Base-by-base conservation (phyloP, 768 basidiomycete species). In the Holtermanniella nyarrowii region DNA sequence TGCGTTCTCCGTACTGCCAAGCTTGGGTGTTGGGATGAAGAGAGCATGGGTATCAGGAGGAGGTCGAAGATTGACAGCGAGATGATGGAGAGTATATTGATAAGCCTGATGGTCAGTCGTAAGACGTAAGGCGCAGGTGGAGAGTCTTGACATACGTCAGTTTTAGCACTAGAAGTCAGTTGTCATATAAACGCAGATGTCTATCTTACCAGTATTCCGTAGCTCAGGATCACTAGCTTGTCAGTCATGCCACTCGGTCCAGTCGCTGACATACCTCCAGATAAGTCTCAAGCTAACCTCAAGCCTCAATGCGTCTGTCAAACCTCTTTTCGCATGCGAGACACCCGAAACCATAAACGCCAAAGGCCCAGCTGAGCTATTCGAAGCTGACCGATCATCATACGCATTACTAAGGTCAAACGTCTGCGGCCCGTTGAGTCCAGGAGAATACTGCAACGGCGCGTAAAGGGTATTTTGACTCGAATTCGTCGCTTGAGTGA, bases 1-100 rank as follows among this genome's bases (percentile, higher is more conserved):
- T 55, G 51, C 5, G 46, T 44, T 23, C 57, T 51, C 42, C 55
- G 48, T 0, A 48, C 47, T 12, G 59, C 51, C 3, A 61, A 51
- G 1, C 42, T 49, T n/a, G 50, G 52, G n/a, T 45, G 44, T 18
- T 56, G 21, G 3, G 58, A n/a, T 7, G 59, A 53, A 10, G 56
- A 51, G 44, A 68, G 23, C 2, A 64, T 41, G 0, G 69, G 68
- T 0, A 66, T 63, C 49, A 72, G 42, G 54, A 72, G 50, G 27
- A 62, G 50, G 13, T 65, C 60, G 24, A 60, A 59, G 48, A 69
- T 59, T 1, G 65, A 66, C 16, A 72, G 61, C 3, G 62, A 54
- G 21, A 70, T 25, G 18, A 72, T 63, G 31, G 66, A 63, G 25
- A 70, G 56, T 42, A 69, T 56, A 57, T 72, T 72, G 60, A 72